phyloP scores from a whole-genome alignment of 805 yeast species.

The Kockiozyma suomiensis region DNA sequence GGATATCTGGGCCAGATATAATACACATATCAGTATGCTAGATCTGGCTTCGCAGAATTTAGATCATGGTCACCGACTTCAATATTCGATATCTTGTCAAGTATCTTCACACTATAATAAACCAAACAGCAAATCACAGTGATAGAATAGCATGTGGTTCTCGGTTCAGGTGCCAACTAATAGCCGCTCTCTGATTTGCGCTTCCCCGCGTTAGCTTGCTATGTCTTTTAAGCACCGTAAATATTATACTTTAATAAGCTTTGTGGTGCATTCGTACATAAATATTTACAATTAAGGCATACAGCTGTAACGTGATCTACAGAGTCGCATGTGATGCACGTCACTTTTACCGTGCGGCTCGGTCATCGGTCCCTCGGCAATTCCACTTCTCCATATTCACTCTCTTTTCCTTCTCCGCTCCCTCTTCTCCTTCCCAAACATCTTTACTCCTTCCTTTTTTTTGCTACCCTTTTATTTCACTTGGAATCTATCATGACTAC shows the following conservation, averaged over 20 bases:
- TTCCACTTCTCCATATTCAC: neutral
- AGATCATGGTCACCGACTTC: no score
- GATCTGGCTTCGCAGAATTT: no score
- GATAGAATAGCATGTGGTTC: neutral
- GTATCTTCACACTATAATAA: no score
- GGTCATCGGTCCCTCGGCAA: conserved; percentile 10
- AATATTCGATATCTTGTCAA: no score
- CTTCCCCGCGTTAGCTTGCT: neutral
- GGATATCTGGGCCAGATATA: no score
- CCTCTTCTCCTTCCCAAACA: neutral
- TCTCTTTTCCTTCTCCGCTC: neutral
- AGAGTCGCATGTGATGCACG: conserved; percentile 7
- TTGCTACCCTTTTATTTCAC: no score
- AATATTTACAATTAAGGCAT: neutral
- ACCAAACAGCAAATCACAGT: neutral
- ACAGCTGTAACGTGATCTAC: neutral
- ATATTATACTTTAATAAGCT: no score
- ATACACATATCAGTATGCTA: no score
- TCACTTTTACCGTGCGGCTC: conserved; percentile 7
- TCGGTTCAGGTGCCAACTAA: neutral
- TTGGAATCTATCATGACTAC: conserved; percentile 6
- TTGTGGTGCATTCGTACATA: neutral
- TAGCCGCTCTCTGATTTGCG: neutral
- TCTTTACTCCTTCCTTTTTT: neutral
- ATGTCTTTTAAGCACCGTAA: no score